phyloP scores from a whole-genome alignment of 768 basidiomycete genomes.

The Lactifluus hygrophoroides region DNA sequence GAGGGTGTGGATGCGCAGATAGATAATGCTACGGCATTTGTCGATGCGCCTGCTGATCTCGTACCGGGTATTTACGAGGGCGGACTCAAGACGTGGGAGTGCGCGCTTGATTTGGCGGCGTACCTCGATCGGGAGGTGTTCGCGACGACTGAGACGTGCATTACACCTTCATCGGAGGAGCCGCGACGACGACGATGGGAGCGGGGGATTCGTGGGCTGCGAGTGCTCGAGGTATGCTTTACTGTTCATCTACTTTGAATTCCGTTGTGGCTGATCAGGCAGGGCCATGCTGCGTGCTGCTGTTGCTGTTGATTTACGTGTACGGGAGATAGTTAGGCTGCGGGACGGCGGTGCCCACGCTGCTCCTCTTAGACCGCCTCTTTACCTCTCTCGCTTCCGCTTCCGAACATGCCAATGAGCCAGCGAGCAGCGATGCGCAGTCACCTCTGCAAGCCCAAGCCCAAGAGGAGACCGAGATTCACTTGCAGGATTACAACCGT shows the following conservation, averaged over 20 bases:
- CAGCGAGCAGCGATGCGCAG: neutral
- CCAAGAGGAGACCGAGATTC: slow-evolving; percentile 52
- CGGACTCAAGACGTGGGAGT: slow-evolving; percentile 97
- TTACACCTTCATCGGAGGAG: too few relatives aligned
- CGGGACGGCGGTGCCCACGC: slow-evolving; percentile 81
- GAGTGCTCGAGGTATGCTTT: slow-evolving; percentile 59
- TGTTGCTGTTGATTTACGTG: neutral
- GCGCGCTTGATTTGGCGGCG: slow-evolving; percentile 76
- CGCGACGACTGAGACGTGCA: slow-evolving; percentile 22
- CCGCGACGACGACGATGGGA: neutral
- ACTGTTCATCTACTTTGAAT: neutral
- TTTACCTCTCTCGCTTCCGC: slow-evolving; percentile 30
- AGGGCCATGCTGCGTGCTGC: neutral
- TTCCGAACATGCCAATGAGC: too few relatives aligned
- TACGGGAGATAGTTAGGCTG: slow-evolving; percentile 95
- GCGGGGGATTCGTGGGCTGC: slow-evolving; percentile 36
- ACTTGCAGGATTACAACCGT: slow-evolving; percentile 89
- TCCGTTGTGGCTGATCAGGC: neutral
- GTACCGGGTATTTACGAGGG: slow-evolving; percentile 92
- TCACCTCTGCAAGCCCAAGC: slow-evolving; percentile 3
- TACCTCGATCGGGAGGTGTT: slow-evolving; percentile 37
- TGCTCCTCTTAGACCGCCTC: slow-evolving; percentile 59
- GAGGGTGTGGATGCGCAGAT: neutral
- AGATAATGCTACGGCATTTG: slow-evolving; percentile 38
- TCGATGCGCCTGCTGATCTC: slow-evolving; percentile 83